Evolutionary conservation across 2,329 filamentous ascomycete species (phyloP).

Genomic region (Aspergillus phoenicis): DNA sequence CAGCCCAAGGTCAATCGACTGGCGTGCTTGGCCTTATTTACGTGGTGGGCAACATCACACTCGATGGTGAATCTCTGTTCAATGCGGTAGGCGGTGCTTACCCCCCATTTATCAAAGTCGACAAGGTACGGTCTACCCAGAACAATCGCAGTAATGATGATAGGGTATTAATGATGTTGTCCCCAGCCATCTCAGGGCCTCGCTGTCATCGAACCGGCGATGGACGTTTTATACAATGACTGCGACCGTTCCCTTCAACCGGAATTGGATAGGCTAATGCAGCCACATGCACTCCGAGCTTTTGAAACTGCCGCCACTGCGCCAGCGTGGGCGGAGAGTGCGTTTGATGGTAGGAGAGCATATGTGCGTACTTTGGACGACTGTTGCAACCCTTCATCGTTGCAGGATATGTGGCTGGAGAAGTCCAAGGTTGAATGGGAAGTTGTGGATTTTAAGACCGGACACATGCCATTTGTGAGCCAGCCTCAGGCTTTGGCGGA

Average conservation of each 20-base stretch:
- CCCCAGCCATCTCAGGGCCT: conserved; percentile 8
- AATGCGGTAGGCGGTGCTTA: conserved; percentile 11
- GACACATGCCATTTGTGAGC: conserved; percentile 12
- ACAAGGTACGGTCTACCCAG: conserved; percentile 3
- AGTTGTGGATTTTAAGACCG: conserved; percentile 13
- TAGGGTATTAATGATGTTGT: not conserved
- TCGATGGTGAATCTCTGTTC: conserved; percentile 8
- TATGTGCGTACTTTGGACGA: conserved; percentile 11
- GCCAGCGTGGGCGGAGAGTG: conserved; percentile 12
- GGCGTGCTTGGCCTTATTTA: conserved; percentile 10
- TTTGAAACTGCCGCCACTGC: conserved; percentile 11
- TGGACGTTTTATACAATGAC: conserved; percentile 13
- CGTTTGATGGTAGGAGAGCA: conserved; percentile 10
- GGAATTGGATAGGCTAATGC: conserved; percentile 7
- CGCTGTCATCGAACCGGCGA: conserved; percentile 8
- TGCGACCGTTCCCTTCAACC: conserved; percentile 6
- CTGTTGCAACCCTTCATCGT: conserved; percentile 6
- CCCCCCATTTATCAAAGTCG: conserved; percentile 12
- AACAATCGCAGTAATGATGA: not conserved
- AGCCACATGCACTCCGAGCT: conserved; percentile 11
- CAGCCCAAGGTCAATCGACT: conserved; percentile 1
- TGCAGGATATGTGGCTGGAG: conserved; percentile 13
- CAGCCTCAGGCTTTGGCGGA: conserved; percentile 9
- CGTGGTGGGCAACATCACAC: conserved; percentile 11
- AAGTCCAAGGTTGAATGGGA: conserved; percentile 14